A percentile compares a stretch with the other conserved stretches of the same genome.
Evolutionary conservation across 345 rosid species (phyloP).

Genomic region (Syzygium jambos): DNA sequence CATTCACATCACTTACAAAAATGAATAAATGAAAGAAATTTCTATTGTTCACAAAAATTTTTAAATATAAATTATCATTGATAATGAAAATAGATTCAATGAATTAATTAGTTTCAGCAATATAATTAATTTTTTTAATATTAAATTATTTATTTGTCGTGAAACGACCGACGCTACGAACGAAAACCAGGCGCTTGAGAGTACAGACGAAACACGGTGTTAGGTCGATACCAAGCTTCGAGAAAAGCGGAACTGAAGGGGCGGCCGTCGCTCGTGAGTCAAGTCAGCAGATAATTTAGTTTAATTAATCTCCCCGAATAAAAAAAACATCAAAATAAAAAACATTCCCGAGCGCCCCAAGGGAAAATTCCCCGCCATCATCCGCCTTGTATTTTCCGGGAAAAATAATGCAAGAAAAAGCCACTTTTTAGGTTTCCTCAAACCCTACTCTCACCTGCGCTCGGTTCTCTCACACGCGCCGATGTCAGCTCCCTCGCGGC

Average conservation of each 20-base stretch:
- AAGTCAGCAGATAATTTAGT: background rate
- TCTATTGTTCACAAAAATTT: too few relatives aligned
- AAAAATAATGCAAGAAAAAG: background rate
- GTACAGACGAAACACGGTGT: too few relatives aligned
- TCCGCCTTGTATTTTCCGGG: background rate
- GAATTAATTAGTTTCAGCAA: too few relatives aligned
- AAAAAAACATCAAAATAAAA: background rate
- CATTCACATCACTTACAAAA: too few relatives aligned
- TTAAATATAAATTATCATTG: too few relatives aligned
- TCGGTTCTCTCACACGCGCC: background rate
- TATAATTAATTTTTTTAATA: too few relatives aligned
- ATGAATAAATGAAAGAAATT: too few relatives aligned
- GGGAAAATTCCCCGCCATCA: background rate
- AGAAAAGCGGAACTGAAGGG: background rate
- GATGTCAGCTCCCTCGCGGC: background rate
- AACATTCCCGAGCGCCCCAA: background rate
- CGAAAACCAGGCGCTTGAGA: too few relatives aligned
- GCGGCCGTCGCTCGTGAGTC: background rate
- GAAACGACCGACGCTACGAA: too few relatives aligned
- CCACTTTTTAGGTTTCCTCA: background rate
- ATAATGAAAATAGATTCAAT: too few relatives aligned
- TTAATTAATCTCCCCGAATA: background rate
- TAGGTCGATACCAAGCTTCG: background rate
- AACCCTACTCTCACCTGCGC: background rate
- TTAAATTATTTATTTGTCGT: too few relatives aligned